Evolutionary conservation across 306 rosid genomes (phyloP), one percentile per base, ranked within the genome.

Genomic region (Abrus precatorius): DNA sequence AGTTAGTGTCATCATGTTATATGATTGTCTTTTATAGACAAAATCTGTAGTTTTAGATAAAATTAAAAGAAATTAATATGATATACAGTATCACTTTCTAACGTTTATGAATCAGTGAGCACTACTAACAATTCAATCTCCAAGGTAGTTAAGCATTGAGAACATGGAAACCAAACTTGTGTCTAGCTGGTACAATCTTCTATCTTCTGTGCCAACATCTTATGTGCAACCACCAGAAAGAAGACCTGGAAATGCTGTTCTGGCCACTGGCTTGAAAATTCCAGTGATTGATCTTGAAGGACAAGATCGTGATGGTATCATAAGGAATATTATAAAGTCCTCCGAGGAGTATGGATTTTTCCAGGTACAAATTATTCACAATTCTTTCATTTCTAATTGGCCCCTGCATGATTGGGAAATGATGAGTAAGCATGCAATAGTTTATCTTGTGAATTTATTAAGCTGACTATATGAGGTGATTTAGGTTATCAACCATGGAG

Each of bases 401-500:
- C 20, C 20, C 20, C 20, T 20, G 20, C 20, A 20, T 20, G 20
- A 20, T 20, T 20, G 20, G 20, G 20, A 20, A 20, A 20, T 20
- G 20, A 20, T 20, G 20, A 20, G 20, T 20, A 20, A 20, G 20
- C 20, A 20, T 20, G 20, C 20, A 20, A 20, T 20, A 20, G 20
- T 20, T 20, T 20, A 20, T 20, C 20, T 20, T 20, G 20, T 20
- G 20, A 20, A 20, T 20, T 20, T 20, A 20, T 20, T 20, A 20
- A 20, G 20, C 20, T 20, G 20, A 20, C 20, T 36, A 36, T 36
- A 36, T 36, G 40, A 36, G 2, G 14, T 59, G 40, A 59, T n/a
- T 10, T 27, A 90, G 95, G 88, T 88, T 38, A 79, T 91, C 11
- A 91, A 86, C 52, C 96, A 91, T 71, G 92, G 92, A 54, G 90